These are phyloP conservation scores for Pseudomonodictys pantanalensis DNA, from an alignment of 495 filamentous ascomycete species.

Conservation along the genomic window DNA sequence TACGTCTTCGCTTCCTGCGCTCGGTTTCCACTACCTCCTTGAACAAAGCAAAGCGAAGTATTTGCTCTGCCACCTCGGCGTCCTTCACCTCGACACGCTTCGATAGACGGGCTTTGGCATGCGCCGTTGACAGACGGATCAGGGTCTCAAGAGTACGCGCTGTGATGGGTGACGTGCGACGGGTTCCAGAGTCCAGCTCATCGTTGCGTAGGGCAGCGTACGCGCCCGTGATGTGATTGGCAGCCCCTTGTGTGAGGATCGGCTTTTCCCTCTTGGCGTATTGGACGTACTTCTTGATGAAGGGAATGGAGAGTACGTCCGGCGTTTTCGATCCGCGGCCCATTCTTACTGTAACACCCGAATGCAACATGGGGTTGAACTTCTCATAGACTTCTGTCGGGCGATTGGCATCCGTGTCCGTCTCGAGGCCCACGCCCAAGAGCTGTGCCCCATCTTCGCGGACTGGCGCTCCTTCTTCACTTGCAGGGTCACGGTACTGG, in stretches of 20 bases:
- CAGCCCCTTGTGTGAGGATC: constrained; percentile 85
- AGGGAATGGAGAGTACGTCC: constrained; percentile 95
- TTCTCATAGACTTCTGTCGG: constrained; percentile 94
- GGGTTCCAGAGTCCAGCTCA: constrained; percentile 88
- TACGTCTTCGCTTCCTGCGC: constrained; percentile 67
- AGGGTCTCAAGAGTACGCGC: constrained; percentile 96
- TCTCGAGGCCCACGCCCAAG: constrained; percentile 83
- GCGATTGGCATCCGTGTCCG: constrained; percentile 64
- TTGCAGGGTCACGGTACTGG: constrained; percentile 88
- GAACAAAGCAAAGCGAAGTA: constrained; percentile 93
- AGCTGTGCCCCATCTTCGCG: constrained; percentile 82
- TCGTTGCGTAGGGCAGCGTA: constrained; percentile 95
- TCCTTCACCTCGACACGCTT: constrained; percentile 91
- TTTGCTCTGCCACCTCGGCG: constrained; percentile 80
- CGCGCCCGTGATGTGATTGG: constrained; percentile 86
- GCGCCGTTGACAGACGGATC: constrained; percentile 93
- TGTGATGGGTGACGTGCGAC: constrained; percentile 91
- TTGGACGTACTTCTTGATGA: constrained; percentile 99
- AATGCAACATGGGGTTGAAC: constrained; percentile 92
- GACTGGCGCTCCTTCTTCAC: constrained; percentile 92
- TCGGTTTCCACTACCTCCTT: constrained; percentile 93
- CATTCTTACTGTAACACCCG: constrained; percentile 74
- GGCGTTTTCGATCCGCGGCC: constrained; percentile 73
- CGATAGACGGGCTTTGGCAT: constrained; percentile 90
- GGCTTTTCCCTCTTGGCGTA: constrained; percentile 95